phyloP scores from a whole-genome alignment of 139 green algal species.

The Axilococcus clingmanii region DNA sequence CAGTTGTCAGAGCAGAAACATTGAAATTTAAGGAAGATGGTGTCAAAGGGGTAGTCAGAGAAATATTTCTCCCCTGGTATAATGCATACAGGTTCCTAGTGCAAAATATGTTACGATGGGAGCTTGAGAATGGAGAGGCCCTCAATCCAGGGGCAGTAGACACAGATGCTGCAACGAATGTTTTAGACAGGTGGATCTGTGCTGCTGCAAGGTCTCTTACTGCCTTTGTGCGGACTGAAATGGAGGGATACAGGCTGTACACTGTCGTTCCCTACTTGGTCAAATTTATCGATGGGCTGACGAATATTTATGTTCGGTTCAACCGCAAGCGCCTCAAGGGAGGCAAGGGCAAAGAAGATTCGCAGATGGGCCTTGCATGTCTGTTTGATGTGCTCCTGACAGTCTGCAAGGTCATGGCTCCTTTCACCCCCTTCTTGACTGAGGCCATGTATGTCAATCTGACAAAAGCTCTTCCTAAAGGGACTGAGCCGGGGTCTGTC shows the following conservation, averaged over 20 bases:
- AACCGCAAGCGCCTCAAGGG: slow-evolving; percentile 92
- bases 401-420: slow-evolving; percentile 89
- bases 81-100: slow-evolving; percentile 94
- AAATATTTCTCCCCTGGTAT: slow-evolving; percentile 99
- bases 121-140: slow-evolving; percentile 39
- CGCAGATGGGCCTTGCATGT: slow-evolving; percentile 47
- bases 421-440: slow-evolving; percentile 98
- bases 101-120: slow-evolving; percentile 76
- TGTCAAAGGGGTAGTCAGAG: slow-evolving; percentile 88
- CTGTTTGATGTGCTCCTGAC: slow-evolving; percentile 83
- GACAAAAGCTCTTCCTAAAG: slow-evolving; percentile 33
- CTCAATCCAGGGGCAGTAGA: slow-evolving; percentile 45
- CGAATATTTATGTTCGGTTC: slow-evolving; percentile 98
- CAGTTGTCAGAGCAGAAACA: slow-evolving; percentile 83
- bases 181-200: slow-evolving; percentile 86
- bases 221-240: slow-evolving; percentile 80
- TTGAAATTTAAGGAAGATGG: slow-evolving; percentile 93
- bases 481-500: slow-evolving; percentile 45
- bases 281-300: slow-evolving; percentile 94
- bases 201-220: slow-evolving; percentile 67
- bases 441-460: slow-evolving; percentile 99
- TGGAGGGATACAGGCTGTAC: slow-evolving; percentile 96
- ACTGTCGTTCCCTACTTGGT: slow-evolving; percentile 87
- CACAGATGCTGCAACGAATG: slow-evolving; percentile 45
- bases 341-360: slow-evolving; percentile 55